These are phyloP conservation scores for Dothistroma septosporum DNA, from an alignment of 2,329 filamentous ascomycete species.

Conservation along the genomic window DNA sequence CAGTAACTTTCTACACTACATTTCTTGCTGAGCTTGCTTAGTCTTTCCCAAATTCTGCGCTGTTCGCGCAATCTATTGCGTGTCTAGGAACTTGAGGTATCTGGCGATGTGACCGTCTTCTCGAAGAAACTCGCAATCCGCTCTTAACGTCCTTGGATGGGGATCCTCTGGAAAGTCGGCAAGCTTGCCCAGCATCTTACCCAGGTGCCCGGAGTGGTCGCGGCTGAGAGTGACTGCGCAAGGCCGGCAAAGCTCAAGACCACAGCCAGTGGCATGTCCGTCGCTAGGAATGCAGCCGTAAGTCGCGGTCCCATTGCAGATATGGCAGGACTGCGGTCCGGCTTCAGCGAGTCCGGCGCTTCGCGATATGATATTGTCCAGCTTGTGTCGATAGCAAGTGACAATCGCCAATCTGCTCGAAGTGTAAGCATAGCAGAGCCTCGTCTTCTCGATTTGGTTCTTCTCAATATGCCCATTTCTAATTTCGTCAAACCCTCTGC, in stretches of 20 bases:
- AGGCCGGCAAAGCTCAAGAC: constrained; percentile 31
- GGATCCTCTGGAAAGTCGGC: not conserved
- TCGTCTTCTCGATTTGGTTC: constrained; percentile 31
- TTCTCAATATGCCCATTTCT: constrained; percentile 28
- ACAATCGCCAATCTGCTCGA: constrained; percentile 33
- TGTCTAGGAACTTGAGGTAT: constrained; percentile 12
- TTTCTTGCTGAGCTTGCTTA: not conserved
- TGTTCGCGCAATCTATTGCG: not conserved
- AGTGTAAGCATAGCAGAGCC: constrained; percentile 40
- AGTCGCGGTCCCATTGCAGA: constrained; percentile 41
- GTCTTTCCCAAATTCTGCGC: not conserved
- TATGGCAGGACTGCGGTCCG: constrained; percentile 35
- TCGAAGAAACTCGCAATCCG: constrained; percentile 35
- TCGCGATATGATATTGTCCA: not conserved
- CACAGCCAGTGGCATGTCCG: constrained; percentile 26
- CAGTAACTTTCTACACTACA: not conserved
- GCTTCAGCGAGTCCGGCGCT: not conserved
- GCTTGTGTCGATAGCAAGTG: not conserved
- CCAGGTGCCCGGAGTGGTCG: constrained; percentile 23
- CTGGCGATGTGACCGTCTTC: constrained; percentile 31
- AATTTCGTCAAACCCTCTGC: constrained; percentile 36
- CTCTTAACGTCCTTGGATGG: constrained; percentile 23
- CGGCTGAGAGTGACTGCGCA: constrained; percentile 26
- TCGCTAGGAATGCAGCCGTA: constrained; percentile 33
- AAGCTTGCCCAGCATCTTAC: constrained; percentile 21